These are phyloP conservation scores for Rhizophlyctis rosea DNA, from an alignment of 192 early-diverging fungal genomes.

Conservation along the genomic window DNA sequence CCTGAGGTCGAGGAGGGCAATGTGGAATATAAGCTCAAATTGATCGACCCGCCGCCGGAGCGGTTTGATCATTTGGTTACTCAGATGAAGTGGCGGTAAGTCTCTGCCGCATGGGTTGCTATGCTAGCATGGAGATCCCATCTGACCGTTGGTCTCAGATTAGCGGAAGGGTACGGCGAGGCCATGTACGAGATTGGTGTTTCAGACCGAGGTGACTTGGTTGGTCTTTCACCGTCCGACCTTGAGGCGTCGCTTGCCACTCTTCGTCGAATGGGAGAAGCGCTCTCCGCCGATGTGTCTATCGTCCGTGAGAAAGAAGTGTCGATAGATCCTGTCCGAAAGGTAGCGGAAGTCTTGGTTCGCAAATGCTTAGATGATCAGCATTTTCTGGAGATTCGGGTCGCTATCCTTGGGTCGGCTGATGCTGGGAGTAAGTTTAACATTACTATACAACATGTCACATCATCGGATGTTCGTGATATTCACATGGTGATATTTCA, in stretches of 20 bases:
- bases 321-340: slow-evolving; percentile 24
- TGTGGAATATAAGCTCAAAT: slow-evolving; percentile 85
- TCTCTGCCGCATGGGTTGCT: not conserved
- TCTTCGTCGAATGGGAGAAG: slow-evolving; percentile 59
- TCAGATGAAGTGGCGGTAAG: slow-evolving; percentile 84
- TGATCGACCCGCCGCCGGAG: slow-evolving; percentile 62
- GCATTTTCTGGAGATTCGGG: slow-evolving; percentile 74
- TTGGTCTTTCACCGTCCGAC: slow-evolving; percentile 63
- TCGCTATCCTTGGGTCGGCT: slow-evolving; percentile 78
- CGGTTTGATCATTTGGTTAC: slow-evolving; percentile 83
- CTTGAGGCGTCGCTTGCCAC: slow-evolving; percentile 61
- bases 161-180: slow-evolving; percentile 84
- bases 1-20: slow-evolving; percentile 88
- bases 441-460: no score
- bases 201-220: slow-evolving; percentile 74
- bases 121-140: not conserved
- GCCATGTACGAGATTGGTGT: slow-evolving; percentile 90
- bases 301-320: slow-evolving; percentile 53
- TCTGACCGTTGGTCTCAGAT: slow-evolving; percentile 18
- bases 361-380: slow-evolving; percentile 60
- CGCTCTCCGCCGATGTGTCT: slow-evolving; percentile 64
- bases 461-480: not conserved
- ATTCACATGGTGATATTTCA: slow-evolving; percentile 3
- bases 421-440: slow-evolving; percentile 55
- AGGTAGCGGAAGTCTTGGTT: slow-evolving; percentile 77